Evolutionary conservation across 176 grass and related monocot genomes (phyloP), one percentile per base, ranked within the genome.

Genomic region (Hsuehochloa calcarea): DNA sequence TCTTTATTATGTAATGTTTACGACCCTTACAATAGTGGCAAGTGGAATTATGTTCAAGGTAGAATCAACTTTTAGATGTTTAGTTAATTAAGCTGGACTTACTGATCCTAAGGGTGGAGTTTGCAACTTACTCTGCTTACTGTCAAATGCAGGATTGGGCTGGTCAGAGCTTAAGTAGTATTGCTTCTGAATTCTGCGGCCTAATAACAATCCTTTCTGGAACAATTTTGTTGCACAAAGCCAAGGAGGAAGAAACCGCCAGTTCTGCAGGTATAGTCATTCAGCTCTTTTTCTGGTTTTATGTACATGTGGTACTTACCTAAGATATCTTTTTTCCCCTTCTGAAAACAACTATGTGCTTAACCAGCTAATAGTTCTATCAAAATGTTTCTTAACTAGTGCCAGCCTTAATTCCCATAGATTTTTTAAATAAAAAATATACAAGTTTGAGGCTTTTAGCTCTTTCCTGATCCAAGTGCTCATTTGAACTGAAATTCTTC

Each of bases 1-100:
- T 52, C 90, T 99, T 73, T 99, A 96, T 73, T 99, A 99, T 86
- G 93, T 96, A 49, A 94, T 96, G 93, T 96, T 99, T 68, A 99
- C 96, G 2, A 96, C 91, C 51, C 91, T 99, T 19, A 94, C 96
- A 79, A 96, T 99, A 89, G 68, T 92, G 73, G 93, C 96, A 4
- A 99, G 90, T 88, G 88, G 87, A 70, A 99, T 99, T 84, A 99
- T 99, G 96, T 99, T 99, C 84, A 96, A 99, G 96, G 96, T 99
- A 87, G 4, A 72, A 47, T 66, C 27, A 43, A 44, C 29, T 37
- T 64, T 68, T 52, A 27, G 3, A 63, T 15, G 1, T 51, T 46
- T 68, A 74, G 9, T 92, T 74, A 49, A 55, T 65, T 60, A 65
- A 39, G 15, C 73, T 44, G 12, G 51, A 70, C 19, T 80, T 81